Base-by-base conservation (phyloP, 2,329 filamentous ascomycete species). In the Bertia moriformis region DNA sequence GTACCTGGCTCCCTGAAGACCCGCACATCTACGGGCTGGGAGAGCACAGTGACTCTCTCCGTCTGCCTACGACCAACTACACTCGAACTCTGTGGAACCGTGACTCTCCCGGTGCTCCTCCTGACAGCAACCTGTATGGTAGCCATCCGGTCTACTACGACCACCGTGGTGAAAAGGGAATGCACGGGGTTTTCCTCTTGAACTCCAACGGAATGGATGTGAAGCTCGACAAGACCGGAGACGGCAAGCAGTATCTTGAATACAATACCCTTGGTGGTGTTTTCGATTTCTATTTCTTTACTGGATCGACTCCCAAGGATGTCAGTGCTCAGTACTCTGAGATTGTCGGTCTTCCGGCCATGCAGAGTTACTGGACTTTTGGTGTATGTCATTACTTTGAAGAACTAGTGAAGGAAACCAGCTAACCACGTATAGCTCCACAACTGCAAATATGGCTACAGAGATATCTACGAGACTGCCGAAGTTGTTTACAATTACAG, bases 201-300 rank as follows among this genome's bases (percentile, higher is more conserved):
- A 85, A 83, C 55, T 78, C 75, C 12, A 80, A 84, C 48, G 81
- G 73, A 22, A 87, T 87, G 77, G 81, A 88, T 43, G 66, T 88
- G 53, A 79, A 78, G 47, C 76, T 88, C 53, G 71, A 85, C 52
- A 70, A 74, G 44, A 71, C 70, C 1, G 57, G 63, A 4, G 55
- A 64, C 18, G 63, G 67, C 4, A 65, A 70, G 4, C 76, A 88
- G 51, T 85, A 78, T 42, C 67, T 91, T 4, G 81, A 88, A 56
- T 91, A 88, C 60, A 85, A 88, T 53, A 73, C 74, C 1, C 65
- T 89, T 1, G 83, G 84, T 4, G 84, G 85, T 7, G 69, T 88
- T 15, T 52, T 91, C 2, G 85, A 89, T 54, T 71, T 81, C 39
- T 80, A 80, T 50, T 79, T 81, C 49, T 48, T 80, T 7, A 64